phyloP scores from a whole-genome alignment of 495 filamentous ascomycete genomes.

The Aspergillus steynii region DNA sequence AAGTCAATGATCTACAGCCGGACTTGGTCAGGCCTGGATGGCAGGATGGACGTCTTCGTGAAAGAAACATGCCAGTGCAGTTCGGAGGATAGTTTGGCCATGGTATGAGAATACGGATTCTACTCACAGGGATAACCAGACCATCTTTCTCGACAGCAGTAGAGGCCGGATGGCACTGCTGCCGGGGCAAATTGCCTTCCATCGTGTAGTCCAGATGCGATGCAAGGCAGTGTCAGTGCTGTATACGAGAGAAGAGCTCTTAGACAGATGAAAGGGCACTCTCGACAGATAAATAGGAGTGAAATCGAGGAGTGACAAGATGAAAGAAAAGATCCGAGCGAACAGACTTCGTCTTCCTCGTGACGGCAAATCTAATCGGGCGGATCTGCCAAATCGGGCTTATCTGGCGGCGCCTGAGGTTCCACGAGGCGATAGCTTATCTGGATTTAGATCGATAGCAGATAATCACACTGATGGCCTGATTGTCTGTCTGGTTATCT shows the following conservation, averaged over 20 bases:
- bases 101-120: background rate
- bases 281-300: background rate
- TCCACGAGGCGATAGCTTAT: background rate
- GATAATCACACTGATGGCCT: background rate
- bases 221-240: background rate
- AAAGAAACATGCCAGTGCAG: too few relatives aligned
- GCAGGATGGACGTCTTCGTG: too few relatives aligned
- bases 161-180: slow-evolving; percentile 23
- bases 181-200: slow-evolving; percentile 24
- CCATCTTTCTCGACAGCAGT: slow-evolving; percentile 66
- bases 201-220: slow-evolving; percentile 6
- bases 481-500: too few relatives aligned
- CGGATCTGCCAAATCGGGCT: background rate
- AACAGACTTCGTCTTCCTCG: too few relatives aligned
- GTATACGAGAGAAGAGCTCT: background rate
- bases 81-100: too few relatives aligned
- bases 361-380: too few relatives aligned
- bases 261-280: background rate
- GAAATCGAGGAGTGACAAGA: background rate
- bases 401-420: too few relatives aligned
- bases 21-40: background rate
- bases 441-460: background rate
- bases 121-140: slow-evolving; percentile 67
- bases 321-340: background rate
- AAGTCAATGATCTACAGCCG: slow-evolving; percentile 81